Base-by-base conservation (phyloP, 306 rosid species). In the Spatholobus suberectus region DNA sequence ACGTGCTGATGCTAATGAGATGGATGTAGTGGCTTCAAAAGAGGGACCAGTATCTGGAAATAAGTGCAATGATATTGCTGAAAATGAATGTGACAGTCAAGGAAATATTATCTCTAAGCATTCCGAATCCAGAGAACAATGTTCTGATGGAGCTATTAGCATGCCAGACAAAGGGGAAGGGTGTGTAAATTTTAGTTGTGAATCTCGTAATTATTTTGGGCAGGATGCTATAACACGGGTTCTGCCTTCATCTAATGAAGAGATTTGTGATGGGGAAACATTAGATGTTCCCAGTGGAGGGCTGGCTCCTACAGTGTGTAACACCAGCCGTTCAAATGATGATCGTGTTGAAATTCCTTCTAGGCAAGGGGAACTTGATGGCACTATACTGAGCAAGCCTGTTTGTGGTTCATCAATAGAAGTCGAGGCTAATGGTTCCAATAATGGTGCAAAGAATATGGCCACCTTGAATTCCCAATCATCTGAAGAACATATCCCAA, bases 11-110 rank as follows among this genome's bases (percentile, higher is more conserved):
- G 70, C 40, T 72, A 51, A 58, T 73, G 87, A 61, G 55, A 62
- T 83, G 29, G 79, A 57, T 73, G 65, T 38, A 24, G 37, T 65
- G 49, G 20, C 63, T 29, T 73, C 85, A 61, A 75, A 75, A 82
- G 83, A 82, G 62, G 77, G 67, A 38, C 35, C 63, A 14, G 29
- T 54, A 35, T 47, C 65, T 81, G 61, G 23, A 68, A 27, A 51
- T 62, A 78, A 41, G 73, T 81, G 51, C 71, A 26, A 35, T 62
- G 4, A 73, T 57, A 72, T 54, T 49, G 23, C 76, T 78, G 83
- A 54, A 38, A 85, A 47, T 74, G 54, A 82, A 75, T 49, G 76
- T 91, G 88, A 79, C 32, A 67, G 14, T 82, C 89, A 54, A 71
- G 81, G 40, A 80, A 84, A 54, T 24, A 10, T 73, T 27, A 44